Conservation (phyloP, 2,329 filamentous ascomycete genomes). For the Colletotrichum sp. region DNA sequence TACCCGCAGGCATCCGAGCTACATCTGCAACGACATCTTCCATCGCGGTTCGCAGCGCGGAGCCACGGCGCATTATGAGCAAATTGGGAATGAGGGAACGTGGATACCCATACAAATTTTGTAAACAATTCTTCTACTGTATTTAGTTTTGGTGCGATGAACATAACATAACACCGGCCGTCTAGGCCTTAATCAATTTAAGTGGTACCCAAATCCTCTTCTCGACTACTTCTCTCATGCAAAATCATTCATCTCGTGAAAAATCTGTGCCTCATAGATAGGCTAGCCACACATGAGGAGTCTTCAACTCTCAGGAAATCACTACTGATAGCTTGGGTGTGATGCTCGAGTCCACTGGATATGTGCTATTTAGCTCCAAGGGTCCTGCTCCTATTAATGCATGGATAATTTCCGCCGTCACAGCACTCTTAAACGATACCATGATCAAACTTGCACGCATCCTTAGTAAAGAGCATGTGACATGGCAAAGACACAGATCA, state of each 20-base stretch:
- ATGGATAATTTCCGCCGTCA: background rate
- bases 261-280: accelerated
- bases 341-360: background rate
- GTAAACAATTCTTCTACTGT: background rate
- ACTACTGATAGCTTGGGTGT: background rate
- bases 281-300: background rate
- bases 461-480: no score
- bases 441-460: no score
- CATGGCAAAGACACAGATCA: no score
- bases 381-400: background rate
- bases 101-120: background rate
- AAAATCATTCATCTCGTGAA: background rate
- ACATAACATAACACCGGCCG: background rate
- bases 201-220: background rate
- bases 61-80: background rate
- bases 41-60: background rate
- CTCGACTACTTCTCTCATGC: background rate
- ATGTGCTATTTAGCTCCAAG: background rate
- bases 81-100: background rate
- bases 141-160: background rate
- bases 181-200: background rate
- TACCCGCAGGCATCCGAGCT: background rate
- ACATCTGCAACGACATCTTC: background rate
- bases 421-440: no score
- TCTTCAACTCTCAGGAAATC: background rate